A percentile compares a stretch with the other conserved stretches of the same genome.
Evolutionary conservation across 441 rosid species (phyloP).

Genomic region (Arabidopsis lyrata): DNA sequence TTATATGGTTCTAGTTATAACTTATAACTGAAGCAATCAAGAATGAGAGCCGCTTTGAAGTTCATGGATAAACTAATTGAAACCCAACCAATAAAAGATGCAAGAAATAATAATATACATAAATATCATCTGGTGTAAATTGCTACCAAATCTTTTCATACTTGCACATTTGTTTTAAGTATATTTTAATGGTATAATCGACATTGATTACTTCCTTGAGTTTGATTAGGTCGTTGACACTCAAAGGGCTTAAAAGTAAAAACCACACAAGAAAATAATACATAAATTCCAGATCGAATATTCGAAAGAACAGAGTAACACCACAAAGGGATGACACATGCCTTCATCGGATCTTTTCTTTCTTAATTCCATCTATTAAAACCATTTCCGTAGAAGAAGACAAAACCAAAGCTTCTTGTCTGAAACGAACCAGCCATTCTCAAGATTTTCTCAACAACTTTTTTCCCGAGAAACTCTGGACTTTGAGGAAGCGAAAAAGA

Average conservation of each 20-base stretch:
- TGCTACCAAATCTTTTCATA: no score
- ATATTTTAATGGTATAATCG: no score
- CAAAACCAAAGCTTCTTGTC: conserved; percentile 37
- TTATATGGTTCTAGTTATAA: no score
- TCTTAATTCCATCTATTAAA: conserved; percentile 25
- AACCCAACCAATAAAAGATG: no score
- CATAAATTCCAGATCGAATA: conserved; percentile 36
- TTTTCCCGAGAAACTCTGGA: conserved; percentile 12
- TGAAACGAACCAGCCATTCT: conserved; percentile 32
- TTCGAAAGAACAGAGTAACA: conserved; percentile 43
- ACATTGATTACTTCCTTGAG: conserved; percentile 25
- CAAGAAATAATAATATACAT: no score
- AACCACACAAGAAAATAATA: conserved; percentile 31
- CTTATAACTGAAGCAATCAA: no score
- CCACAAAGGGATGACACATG: conserved; percentile 42
- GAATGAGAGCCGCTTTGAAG: no score
- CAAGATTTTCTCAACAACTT: background rate
- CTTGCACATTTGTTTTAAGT: no score
- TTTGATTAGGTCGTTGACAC: conserved; percentile 46
- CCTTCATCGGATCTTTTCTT: conserved; percentile 28
- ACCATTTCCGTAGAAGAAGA: conserved; percentile 18
- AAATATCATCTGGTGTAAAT: no score
- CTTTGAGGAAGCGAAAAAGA: conserved; percentile 22
- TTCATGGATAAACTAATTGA: no score
- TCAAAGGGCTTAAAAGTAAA: conserved; percentile 3